Base-by-base conservation (phyloP, 495 filamentous ascomycete species). In the Xylaria cubensis region DNA sequence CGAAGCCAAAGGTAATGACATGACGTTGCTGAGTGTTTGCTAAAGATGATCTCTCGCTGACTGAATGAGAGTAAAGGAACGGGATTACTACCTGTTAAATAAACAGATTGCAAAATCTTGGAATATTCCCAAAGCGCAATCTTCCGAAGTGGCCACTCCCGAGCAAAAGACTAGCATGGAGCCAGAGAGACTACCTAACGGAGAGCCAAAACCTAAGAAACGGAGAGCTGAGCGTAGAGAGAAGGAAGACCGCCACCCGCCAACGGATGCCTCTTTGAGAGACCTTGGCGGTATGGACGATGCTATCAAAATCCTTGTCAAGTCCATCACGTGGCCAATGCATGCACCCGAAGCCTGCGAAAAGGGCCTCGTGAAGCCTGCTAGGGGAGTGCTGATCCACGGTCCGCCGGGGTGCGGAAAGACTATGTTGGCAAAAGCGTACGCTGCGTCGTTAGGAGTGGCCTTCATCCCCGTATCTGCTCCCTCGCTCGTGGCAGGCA, bases 401-500 rank as follows among this genome's bases (percentile, higher is more conserved):
- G 95, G 95, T 0, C 96, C 95, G 8, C 94, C 96, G 3, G 95
- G 95, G 24, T 98, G 96, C 77, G 95, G 95, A 70, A 98, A 98
- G 82, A 98, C 95, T 0, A 92, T 95, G 85, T 91, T 98, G 64
- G 94, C 93, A 1, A 93, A 95, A 77, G 95, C 95, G 2, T 93
- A 95, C 78, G 96, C 95, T 6, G 92, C 93, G 19, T 91, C 92
- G 70, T 84, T 97, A 32, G 94, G 92, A 3, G 88, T 96, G 15
- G 91, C 95, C 0, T 98, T 95, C 79, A 91, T 98, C 65, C 89
- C 94, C 3, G 90, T 98, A 17, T 94, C 93, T 3, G 96, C 94
- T 0, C 94, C 96, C 13, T 95, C 94, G 0, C 87, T 98, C 21
- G 91, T 98, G 0, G 94, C 93, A 21, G 95, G 96, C 2, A 97